These are phyloP conservation scores for Cyberlindnera mississippiensis DNA, from an alignment of 805 yeast species.

Conservation along the genomic window DNA sequence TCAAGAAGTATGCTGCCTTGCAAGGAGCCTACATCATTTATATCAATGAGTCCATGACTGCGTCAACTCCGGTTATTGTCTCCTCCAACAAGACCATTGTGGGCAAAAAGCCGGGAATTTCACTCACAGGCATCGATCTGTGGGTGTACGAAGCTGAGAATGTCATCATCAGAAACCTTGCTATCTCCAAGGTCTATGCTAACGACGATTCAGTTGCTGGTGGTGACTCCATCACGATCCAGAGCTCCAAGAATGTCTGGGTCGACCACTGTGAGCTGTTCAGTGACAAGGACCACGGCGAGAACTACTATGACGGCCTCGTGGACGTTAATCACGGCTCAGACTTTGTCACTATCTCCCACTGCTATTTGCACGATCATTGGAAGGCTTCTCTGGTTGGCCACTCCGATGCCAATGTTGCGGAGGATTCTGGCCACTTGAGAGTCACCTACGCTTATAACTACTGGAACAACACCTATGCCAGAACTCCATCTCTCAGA, in stretches of 20 bases:
- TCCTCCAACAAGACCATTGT: conserved; percentile 8
- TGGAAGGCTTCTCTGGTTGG: conserved; percentile 7
- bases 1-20: conserved; percentile 2
- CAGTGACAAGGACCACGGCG: conserved; percentile 4
- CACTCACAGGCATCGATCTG: conserved; percentile 3
- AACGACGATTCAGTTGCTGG: neutral
- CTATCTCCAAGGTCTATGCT: conserved; percentile 1
- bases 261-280: conserved; percentile 5
- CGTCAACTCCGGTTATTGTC: neutral
- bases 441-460: conserved; percentile 4
- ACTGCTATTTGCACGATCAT: conserved; percentile 7
- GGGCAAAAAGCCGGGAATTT: conserved; percentile 5
- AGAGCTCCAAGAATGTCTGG: conserved; percentile 7
- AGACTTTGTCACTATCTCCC: conserved; percentile 7
- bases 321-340: conserved; percentile 5
- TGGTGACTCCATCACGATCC: conserved; percentile 1
- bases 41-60: conserved; percentile 3
- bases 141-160: conserved; percentile 3
- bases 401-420: conserved; percentile 5
- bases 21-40: conserved; percentile 4
- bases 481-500: conserved; percentile 7
- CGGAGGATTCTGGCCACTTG: conserved; percentile 5
- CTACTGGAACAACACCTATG: conserved; percentile 7
- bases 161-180: conserved; percentile 7
- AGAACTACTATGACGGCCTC: conserved; percentile 6